Conservation (phyloP, 2,329 filamentous ascomycete genomes). For the Penicillium sp. region DNA sequence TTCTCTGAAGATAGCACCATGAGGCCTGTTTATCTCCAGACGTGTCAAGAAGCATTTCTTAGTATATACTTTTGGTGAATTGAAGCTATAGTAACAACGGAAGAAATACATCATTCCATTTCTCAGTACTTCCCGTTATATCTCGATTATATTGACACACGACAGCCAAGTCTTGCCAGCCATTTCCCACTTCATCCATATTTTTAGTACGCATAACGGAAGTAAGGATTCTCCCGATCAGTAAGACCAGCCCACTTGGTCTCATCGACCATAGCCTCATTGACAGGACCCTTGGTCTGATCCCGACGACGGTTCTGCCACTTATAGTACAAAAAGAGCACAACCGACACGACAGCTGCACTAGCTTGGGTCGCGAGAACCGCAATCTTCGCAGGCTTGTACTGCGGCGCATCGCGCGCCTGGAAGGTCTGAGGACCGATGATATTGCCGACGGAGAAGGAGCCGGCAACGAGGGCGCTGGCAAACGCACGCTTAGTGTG, state of each 20-base stretch:
- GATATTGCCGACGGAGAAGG: constrained; percentile 50
- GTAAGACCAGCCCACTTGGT: constrained; percentile 37
- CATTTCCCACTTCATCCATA: not conserved
- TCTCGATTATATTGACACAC: not conserved
- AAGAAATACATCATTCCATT: not conserved
- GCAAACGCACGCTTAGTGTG: constrained; percentile 54
- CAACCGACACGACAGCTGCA: constrained; percentile 31
- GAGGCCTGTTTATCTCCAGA: too few relatives aligned
- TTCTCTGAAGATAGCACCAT: not conserved
- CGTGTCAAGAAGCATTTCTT: not conserved
- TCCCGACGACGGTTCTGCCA: constrained; percentile 37
- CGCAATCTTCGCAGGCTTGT: constrained; percentile 45
- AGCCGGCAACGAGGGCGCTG: constrained; percentile 49
- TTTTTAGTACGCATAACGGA: constrained; percentile 39
- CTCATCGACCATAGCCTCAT: constrained; percentile 24
- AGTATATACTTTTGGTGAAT: not conserved
- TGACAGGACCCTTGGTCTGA: constrained; percentile 11
- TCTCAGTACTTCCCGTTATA: not conserved
- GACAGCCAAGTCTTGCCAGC: not conserved
- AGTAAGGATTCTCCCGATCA: constrained; percentile 36
- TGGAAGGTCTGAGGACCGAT: constrained; percentile 52
- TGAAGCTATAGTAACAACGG: not conserved
- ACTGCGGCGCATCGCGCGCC: constrained; percentile 46
- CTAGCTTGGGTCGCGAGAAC: constrained; percentile 43
- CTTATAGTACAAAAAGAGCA: constrained; percentile 33